Conservation (phyloP, 768 basidiomycete genomes). For the Phlebiopsis flavidoalba region DNA sequence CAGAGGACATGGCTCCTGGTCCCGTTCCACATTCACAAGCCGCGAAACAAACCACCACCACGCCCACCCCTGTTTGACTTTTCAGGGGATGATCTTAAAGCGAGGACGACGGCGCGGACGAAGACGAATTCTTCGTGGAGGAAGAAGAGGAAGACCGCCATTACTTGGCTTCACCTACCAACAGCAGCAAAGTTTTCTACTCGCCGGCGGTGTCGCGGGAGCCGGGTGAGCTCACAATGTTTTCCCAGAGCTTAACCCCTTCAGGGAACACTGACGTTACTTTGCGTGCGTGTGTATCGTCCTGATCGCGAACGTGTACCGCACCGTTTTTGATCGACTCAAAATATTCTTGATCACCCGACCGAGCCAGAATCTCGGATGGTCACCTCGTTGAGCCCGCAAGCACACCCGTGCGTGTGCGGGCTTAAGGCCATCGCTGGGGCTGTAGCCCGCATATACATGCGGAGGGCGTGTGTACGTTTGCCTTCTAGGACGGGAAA, state of each 20-base stretch:
- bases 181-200: constrained; percentile 83
- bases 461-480: constrained; percentile 82
- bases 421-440: constrained; percentile 61
- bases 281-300: constrained; percentile 64
- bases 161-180: constrained; percentile 56
- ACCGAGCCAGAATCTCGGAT: constrained; percentile 65
- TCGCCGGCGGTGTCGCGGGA: constrained; percentile 93
- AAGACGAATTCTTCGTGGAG: constrained; percentile 36
- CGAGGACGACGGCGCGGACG: constrained; percentile 30
- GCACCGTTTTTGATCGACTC: constrained; percentile 95
- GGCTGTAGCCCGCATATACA: constrained; percentile 80
- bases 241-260: background rate
- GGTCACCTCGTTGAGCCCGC: constrained; percentile 41
- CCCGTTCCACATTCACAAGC: constrained; percentile 5
- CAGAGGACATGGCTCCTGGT: constrained; percentile 55
- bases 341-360: constrained; percentile 96
- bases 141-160: constrained; percentile 57
- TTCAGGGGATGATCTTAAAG: constrained; percentile 22
- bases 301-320: constrained; percentile 90
- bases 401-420: constrained; percentile 37
- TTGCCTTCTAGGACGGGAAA: constrained; percentile 99
- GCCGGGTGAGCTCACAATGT: constrained; percentile 65
- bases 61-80: constrained; percentile 20
- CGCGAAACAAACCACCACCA: constrained; percentile 5
- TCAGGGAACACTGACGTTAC: background rate